These are phyloP conservation scores for Neofusicoccum sp. DNA, from an alignment of 2,329 filamentous ascomycete species.

Conservation along the genomic window DNA sequence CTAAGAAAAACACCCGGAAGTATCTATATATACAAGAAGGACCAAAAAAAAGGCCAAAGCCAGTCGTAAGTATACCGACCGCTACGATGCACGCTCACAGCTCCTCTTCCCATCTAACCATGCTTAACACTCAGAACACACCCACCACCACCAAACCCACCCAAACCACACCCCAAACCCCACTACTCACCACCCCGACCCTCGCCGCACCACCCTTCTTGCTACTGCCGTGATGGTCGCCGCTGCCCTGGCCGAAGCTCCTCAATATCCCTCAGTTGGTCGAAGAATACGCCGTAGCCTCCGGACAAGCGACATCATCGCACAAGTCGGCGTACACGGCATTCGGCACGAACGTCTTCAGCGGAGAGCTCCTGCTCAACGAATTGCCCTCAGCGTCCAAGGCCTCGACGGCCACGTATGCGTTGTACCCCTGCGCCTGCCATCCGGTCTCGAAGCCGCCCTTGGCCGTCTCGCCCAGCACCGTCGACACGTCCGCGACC, in stretches of 20 bases:
- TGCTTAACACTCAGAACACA: no score
- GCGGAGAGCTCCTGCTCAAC: not conserved
- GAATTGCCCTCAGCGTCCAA: constrained; percentile 1
- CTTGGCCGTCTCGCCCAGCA: constrained; percentile 4
- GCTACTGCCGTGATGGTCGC: no score
- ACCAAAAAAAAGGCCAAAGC: no score
- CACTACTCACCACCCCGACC: not conserved
- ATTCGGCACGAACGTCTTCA: constrained; percentile 17
- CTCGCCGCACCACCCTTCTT: not conserved
- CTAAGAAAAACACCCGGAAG: no score
- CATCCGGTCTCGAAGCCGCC: constrained; percentile 17
- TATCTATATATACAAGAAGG: no score
- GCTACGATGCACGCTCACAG: no score
- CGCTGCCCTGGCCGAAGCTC: no score
- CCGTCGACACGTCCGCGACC: not conserved
- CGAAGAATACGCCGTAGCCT: constrained; percentile 1
- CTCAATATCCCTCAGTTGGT: not conserved
- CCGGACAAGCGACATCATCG: constrained; percentile 10
- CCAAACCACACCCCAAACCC: no score
- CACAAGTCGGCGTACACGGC: constrained; percentile 9
- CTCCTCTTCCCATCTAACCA: no score
- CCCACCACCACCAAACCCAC: no score
- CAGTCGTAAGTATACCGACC: no score
- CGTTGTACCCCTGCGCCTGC: not conserved
- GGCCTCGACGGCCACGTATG: constrained; percentile 5